phyloP scores from a whole-genome alignment of 2,329 filamentous ascomycete genomes.

The Microdochium nivale region DNA sequence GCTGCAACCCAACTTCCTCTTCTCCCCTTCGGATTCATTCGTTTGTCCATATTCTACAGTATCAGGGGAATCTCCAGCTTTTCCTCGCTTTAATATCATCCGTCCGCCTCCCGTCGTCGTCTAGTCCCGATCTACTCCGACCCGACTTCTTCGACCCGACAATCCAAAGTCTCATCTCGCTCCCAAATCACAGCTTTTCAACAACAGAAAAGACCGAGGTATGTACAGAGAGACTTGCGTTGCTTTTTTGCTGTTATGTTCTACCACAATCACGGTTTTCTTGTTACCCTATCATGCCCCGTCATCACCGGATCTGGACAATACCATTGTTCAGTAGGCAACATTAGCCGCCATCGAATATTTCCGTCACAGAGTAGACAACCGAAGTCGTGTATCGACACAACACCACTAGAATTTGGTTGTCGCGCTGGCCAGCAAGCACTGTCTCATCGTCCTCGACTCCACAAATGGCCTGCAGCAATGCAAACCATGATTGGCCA shows the following conservation, averaged over 20 bases:
- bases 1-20: conserved; percentile 18
- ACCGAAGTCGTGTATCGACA: too few species aligned
- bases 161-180: background rate
- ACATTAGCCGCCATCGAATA: background rate
- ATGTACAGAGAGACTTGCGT: background rate
- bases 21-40: conserved; percentile 26
- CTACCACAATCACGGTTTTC: background rate
- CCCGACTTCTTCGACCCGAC: too few species aligned
- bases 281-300: background rate
- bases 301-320: background rate
- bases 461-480: too few species aligned
- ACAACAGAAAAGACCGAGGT: background rate
- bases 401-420: too few species aligned
- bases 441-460: too few species aligned
- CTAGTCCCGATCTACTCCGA: background rate
- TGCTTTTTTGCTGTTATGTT: background rate
- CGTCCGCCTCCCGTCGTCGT: background rate
- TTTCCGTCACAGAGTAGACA: too few species aligned
- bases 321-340: background rate
- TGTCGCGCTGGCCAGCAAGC: too few species aligned
- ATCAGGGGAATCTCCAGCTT: conserved; percentile 23
- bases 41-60: conserved; percentile 24
- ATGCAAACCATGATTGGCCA: background rate
- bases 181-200: background rate
- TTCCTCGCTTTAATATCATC: conserved; percentile 25